A percentile compares a stretch with the other conserved stretches of the same genome.
These are phyloP conservation scores for Citrullus amarus DNA, from an alignment of 306 rosid species.

Conservation along the genomic window DNA sequence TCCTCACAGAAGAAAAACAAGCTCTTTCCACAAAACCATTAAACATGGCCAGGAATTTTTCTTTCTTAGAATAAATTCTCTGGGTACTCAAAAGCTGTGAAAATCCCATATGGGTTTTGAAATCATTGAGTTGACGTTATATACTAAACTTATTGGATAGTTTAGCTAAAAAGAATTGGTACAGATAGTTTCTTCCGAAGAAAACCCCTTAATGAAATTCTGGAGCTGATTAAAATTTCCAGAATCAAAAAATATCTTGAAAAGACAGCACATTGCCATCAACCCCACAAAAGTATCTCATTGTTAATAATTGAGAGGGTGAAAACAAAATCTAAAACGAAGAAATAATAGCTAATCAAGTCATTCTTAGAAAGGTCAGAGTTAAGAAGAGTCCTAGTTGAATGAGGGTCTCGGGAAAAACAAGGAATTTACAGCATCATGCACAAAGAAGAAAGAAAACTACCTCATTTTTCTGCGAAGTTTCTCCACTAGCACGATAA, in stretches of 20 bases:
- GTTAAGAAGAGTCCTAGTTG: neutral
- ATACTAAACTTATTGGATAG: neutral
- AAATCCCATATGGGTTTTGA: neutral
- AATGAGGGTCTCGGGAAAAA: neutral
- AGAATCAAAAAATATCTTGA: neutral
- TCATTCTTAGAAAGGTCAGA: neutral
- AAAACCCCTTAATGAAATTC: neutral
- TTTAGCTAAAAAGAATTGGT: neutral
- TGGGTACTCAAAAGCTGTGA: neutral
- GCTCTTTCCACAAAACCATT: neutral
- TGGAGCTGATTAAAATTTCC: neutral
- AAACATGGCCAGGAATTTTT: neutral
- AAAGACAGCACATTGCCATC: neutral
- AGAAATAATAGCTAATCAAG: neutral
- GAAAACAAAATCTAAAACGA: neutral
- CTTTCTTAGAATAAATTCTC: neutral
- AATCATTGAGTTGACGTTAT: neutral
- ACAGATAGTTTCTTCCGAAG: neutral
- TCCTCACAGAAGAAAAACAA: neutral
- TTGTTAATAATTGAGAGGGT: neutral
- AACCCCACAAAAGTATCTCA: neutral
- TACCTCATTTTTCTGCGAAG: conserved; percentile 65
- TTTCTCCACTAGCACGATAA: conserved; percentile 63
- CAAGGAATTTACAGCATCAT: neutral
- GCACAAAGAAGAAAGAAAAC: neutral